Base-by-base conservation (phyloP, 805 yeast species). In the Cyberlindnera mycetangii region DNA sequence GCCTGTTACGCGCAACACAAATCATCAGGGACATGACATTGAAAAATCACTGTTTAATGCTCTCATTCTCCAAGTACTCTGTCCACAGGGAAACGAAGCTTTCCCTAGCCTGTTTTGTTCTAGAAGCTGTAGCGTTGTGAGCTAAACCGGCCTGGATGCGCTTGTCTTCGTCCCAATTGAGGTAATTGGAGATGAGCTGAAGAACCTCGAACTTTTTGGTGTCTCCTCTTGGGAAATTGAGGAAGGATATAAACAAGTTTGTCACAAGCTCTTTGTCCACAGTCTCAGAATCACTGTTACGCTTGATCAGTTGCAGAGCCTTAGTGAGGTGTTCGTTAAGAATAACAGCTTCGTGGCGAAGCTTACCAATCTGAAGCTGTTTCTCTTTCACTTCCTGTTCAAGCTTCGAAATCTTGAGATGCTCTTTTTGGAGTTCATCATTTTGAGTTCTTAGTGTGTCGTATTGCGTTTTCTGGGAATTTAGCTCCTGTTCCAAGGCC, bases 261-360 rank as follows among this genome's bases (percentile, higher is more conserved):
- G 97, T 84, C 5, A 93, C 80, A 48, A 93, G 76, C 62, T 90
- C 96, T 59, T 85, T 83, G 62, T 92, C 98, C 2, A 92, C 89
- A 8, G 83, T 75, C 39, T 83, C 86, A 7, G 89, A 79, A 31
- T 81, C 79, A 32, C 86, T 79, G 41, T 83, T 85, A 59, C 83
- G 83, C 56, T 89, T 88, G 47, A 93, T 76, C 74, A 92, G 72
- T 20, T 88, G 79, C 49, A 92, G 68, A 1, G 98, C 95, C 58
- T 93, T 92, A n/a, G 96, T 89, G 43, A 93, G 68, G 66, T 93
- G 98, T 60, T 93, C 99, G 62, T 93, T 93, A 46, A 92, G 68
- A 20, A 88, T 87, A 9, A 93, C 92, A 2, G 95, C 92, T 63
- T 93, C 99, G 62, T 92, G 98, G 42, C 97, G 78, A 39, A 93